Evolutionary conservation across 2,329 filamentous ascomycete species (phyloP).

Genomic region (Aspergillus uvarum): DNA sequence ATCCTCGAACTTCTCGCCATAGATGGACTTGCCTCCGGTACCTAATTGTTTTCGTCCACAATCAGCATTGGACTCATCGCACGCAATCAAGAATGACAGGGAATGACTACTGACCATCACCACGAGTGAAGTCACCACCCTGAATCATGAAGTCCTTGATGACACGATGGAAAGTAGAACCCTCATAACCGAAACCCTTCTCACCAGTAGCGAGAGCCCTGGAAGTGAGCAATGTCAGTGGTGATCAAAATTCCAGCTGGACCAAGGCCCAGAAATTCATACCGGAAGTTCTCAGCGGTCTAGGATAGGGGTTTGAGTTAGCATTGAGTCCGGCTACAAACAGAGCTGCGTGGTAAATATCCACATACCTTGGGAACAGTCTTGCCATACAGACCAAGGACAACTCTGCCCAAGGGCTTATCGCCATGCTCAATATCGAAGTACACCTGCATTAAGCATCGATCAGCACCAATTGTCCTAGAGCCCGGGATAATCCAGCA

Average conservation of each 20-base stretch:
- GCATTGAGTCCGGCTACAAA: neutral
- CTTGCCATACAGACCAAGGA: slow-evolving; percentile 67
- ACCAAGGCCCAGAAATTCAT: slow-evolving; percentile 14
- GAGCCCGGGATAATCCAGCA: neutral
- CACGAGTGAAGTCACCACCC: slow-evolving; percentile 66
- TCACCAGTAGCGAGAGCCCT: slow-evolving; percentile 63
- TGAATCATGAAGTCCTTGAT: slow-evolving; percentile 72
- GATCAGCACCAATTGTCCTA: slow-evolving; percentile 14
- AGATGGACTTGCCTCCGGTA: slow-evolving; percentile 68
- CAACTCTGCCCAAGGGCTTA: slow-evolving; percentile 59
- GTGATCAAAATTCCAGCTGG: neutral
- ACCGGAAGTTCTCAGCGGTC: slow-evolving; percentile 67
- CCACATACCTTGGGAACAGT: slow-evolving; percentile 61
- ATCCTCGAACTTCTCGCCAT: slow-evolving; percentile 65
- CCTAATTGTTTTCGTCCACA: slow-evolving; percentile 35
- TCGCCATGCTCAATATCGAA: slow-evolving; percentile 66
- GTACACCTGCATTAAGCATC: slow-evolving; percentile 51
- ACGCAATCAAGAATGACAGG: neutral
- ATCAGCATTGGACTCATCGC: slow-evolving; percentile 5
- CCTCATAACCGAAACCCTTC: slow-evolving; percentile 67
- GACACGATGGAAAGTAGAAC: slow-evolving; percentile 67
- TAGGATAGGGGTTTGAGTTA: slow-evolving; percentile 28
- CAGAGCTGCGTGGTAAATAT: neutral
- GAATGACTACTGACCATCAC: slow-evolving; percentile 49
- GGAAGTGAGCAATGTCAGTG: slow-evolving; percentile 15